Evolutionary conservation across 164 flowering plant species (phyloP), one percentile per base, ranked within the genome.

Genomic region (Dillenia suffruticosa): DNA sequence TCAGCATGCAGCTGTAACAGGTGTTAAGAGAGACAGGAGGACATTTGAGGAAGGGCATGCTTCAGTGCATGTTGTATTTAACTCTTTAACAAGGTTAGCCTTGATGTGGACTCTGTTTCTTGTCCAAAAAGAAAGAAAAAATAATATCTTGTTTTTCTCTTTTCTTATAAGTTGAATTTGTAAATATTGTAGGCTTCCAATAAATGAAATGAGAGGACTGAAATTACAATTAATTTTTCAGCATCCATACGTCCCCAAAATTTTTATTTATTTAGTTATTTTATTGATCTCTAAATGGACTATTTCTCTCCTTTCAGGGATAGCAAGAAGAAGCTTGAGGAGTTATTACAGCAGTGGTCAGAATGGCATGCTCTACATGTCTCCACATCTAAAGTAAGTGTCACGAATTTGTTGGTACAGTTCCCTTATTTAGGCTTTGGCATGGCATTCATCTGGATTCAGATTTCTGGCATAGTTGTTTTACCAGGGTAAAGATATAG

Each of bases 341-440:
- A 82, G 64, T 69, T 93, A 53, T 73, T 93, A 69, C 86, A 81
- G 69, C 80, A 85, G 66, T 93, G 98, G 97, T 93, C 98, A 50
- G 76, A 79, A 59, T 93, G 97, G 98, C 86, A 88, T 81, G 79
- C 89, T 69, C 76, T 66, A 49, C 71, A 78, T 66, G 68, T 49
- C 69, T 69, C 80, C 55, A 67, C 78, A 63, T 56, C 81, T 32
- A 61, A 66, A 51, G 98, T 90, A 78, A 75, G 73, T 57, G 13
- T 55, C 46, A 11, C 60, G 40, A 5, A 32, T 32, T 32, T 32
- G 40, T 32, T 32, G 40, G 40, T 5, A 32, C 40, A 32, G 5
- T 32, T 32, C 40, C 40, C 7, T 32, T 32, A 5, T 32, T 32
- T 32, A 32, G 5, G 40, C 40, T 32, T 32, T 32, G 40, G 6